Conservation (phyloP, 2,329 filamentous ascomycete genomes). For the Phialophora verrucosa region DNA sequence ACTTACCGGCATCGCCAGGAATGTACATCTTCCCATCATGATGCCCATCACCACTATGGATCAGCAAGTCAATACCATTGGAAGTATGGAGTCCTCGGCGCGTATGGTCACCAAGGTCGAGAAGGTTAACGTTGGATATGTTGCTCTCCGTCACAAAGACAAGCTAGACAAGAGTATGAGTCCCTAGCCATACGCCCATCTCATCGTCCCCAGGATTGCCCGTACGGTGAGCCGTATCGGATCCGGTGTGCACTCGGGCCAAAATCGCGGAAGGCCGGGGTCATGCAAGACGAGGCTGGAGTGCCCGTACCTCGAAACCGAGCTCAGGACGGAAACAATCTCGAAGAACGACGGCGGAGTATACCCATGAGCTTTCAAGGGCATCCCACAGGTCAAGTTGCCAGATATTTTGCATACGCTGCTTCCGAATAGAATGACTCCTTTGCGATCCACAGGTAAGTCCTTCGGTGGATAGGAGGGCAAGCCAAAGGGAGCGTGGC, state of each 20-base stretch:
- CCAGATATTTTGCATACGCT: neutral
- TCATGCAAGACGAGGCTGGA: neutral
- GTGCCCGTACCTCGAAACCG: neutral
- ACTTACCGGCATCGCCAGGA: neutral
- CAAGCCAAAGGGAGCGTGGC: neutral
- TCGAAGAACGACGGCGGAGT: neutral
- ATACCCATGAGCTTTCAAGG: neutral
- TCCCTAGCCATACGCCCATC: neutral
- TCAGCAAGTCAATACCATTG: neutral
- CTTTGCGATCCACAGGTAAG: neutral
- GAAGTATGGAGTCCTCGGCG: neutral
- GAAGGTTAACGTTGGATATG: neutral
- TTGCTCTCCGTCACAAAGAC: neutral
- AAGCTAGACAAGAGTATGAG: neutral
- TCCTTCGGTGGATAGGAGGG: neutral
- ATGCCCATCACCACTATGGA: neutral
- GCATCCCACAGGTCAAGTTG: neutral
- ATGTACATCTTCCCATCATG: neutral
- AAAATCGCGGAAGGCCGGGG: neutral
- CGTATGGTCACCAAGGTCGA: neutral
- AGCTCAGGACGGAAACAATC: neutral
- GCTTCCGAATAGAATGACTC: neutral
- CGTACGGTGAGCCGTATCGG: neutral
- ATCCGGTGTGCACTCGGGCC: neutral
- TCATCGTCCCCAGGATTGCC: neutral